A percentile compares a stretch with the other conserved stretches of the same genome.
Evolutionary conservation across 2,329 filamentous ascomycete genomes (phyloP).

Genomic region (Sodiomyces alkalinus): DNA sequence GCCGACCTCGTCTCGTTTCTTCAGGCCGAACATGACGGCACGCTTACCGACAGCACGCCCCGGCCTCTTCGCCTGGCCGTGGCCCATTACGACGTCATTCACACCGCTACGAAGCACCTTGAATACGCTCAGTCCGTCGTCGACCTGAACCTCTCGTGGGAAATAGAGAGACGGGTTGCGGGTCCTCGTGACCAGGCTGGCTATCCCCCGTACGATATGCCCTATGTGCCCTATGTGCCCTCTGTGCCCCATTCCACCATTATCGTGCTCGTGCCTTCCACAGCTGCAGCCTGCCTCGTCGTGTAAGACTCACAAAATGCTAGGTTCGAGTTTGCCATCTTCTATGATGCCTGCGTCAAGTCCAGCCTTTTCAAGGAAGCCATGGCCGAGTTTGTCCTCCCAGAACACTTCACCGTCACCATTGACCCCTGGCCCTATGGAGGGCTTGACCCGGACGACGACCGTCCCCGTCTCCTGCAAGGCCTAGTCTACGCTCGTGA

Average conservation of each 20-base stretch:
- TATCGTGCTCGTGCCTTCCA: neutral
- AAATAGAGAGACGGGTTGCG: conserved; percentile 14
- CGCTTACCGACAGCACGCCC: conserved; percentile 23
- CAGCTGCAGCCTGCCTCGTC: neutral
- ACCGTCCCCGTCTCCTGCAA: conserved; percentile 28
- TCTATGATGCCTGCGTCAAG: conserved; percentile 23
- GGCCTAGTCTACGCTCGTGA: conserved; percentile 33
- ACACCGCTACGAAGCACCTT: conserved; percentile 10
- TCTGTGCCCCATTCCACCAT: conserved; percentile 4
- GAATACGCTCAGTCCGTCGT: conserved; percentile 22
- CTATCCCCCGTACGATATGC: conserved; percentile 19
- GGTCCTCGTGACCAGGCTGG: conserved; percentile 19
- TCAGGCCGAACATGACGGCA: conserved; percentile 43
- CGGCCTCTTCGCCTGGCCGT: conserved; percentile 29
- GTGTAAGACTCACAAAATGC: neutral
- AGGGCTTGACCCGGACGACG: conserved; percentile 22
- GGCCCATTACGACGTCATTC: conserved; percentile 28
- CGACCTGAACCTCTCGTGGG: conserved; percentile 16
- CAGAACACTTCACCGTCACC: conserved; percentile 24
- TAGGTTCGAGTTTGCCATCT: conserved; percentile 23
- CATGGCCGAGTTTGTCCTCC: conserved; percentile 29
- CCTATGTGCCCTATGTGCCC: no score
- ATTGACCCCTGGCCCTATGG: conserved; percentile 55
- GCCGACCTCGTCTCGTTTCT: conserved; percentile 41
- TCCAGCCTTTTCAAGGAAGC: conserved; percentile 31